Base-by-base conservation (phyloP, 2,329 filamentous ascomycete genomes). In the Microsporum canis region DNA sequence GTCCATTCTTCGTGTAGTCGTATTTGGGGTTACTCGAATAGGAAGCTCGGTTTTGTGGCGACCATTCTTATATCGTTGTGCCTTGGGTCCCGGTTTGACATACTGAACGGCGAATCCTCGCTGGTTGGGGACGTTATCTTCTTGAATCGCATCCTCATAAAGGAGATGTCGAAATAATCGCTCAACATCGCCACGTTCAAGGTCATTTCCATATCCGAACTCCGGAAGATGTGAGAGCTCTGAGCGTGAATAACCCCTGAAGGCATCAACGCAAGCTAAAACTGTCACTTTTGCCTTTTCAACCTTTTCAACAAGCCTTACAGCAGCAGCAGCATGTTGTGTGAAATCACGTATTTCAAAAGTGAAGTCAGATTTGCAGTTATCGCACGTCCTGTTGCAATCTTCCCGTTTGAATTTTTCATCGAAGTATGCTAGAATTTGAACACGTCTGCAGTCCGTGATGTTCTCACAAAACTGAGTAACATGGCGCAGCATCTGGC, bases 361-460 rank as follows among this genome's bases (percentile, higher is more conserved):
- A 2, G 81, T 80, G 53, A 83, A 79, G 29, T 84, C 84, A 2
- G 86, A 88, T 65, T 81, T 84, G 79, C 94, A 99, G 71, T 96
- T 97, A 77, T 99, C 95, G 73, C 94, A 99, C 0, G 81, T 82
- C 58, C 82, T 79, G 57, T 84, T 78, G 74, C 94, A 99, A 58
- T 89, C 81, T 10, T 83, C 81, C 41, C 80, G 78, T 58, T 83
- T 77, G 71, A 97, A 99, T 0, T 80, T 79, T 73, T 99, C 95
- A 61, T 88, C 91, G 77, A 99, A 99, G 73, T 99, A 99, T n/a
- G 83, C 83, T 38, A 99, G 83, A 14, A 99, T 87, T 72, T 95
- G 89, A 1, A 88, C 87, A 63, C 94, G 83, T 64, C 94, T 86
- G 71, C 94, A 99, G 67, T 96, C 90, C 60, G 83, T 86, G 67